Evolutionary conservation across 257 asterid genomes (phyloP).

Genomic region (Rhazya stricta): DNA sequence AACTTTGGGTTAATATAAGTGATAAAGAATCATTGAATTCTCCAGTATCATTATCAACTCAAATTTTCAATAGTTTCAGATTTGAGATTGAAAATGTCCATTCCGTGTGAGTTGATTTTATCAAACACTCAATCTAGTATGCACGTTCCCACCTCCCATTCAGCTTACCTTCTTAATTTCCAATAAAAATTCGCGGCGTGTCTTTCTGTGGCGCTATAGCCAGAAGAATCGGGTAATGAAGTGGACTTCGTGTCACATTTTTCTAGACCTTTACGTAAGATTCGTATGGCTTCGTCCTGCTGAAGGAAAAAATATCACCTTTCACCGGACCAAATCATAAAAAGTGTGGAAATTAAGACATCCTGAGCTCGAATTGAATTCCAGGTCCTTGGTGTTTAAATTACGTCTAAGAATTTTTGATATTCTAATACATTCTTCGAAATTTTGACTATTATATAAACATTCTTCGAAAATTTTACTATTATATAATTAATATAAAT

Average conservation of each 20-base stretch:
- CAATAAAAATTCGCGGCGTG: background rate
- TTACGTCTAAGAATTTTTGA: too few relatives aligned
- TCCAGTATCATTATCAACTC: background rate
- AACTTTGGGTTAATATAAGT: too few relatives aligned
- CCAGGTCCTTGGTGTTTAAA: too few relatives aligned
- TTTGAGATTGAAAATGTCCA: background rate
- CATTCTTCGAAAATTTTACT: too few relatives aligned
- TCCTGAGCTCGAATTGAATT: too few relatives aligned
- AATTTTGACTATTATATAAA: too few relatives aligned
- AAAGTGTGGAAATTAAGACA: background rate
- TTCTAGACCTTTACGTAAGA: background rate
- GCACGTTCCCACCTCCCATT: background rate
- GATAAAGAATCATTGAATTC: background rate
- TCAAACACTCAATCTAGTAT: background rate
- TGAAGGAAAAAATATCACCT: background rate
- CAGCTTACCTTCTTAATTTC: background rate
- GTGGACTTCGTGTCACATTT: background rate
- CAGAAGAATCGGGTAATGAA: background rate
- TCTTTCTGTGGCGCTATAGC: background rate
- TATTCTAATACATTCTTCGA: too few relatives aligned
- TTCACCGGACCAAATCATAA: background rate
- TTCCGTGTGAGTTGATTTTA: slow-evolving; percentile 4
- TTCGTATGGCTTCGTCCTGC: background rate
- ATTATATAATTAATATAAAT: too few relatives aligned
- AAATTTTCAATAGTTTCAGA: background rate